Evolutionary conservation across 2,329 filamentous ascomycete species (phyloP), one percentile per base, ranked within the genome.

Genomic region (Ophiostoma quercus): DNA sequence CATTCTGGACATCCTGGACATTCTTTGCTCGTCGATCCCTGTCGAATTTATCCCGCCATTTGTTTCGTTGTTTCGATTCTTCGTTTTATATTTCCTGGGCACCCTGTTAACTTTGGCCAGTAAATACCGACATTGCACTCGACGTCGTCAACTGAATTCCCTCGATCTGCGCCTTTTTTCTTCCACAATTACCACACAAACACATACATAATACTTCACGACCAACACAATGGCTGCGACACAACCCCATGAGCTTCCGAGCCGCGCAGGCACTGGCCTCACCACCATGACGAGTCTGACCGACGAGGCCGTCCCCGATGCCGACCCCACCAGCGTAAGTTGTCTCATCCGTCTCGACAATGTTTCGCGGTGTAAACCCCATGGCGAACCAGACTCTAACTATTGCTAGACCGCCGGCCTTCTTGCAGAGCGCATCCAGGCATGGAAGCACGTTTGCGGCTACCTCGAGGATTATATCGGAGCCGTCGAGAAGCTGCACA

Each of bases 361-460:
- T 16, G 19, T 22, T 5, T 32, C n/a, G 22, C 11, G 14, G 6
- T 3, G 25, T 14, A 5, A 11, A 29, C 2, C 7, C 29, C 22
- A 29, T 16, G 29, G 14, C n/a, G 29, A 12, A 16, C 34, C 19
- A 47, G 43, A 60, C 19, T 16, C 16, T 22, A 41, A 9, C 32
- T 57, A 67, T 51, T 32, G 66, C 25, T 73, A 92, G 89, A 91
- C 90, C 29, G 88, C 90, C n/a, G 89, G 86, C 57, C 85, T 98
- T 67, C 89, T 99, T 73, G 85, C 90, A 69, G 92, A 98, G 82
- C 88, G 95, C 74, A 84, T 99, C 72, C 90, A 92, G 76, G 95
- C 95, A 66, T 99, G 93, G 93, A 98, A 97, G 79, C 94, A 98
- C 79, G 92, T 94, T 72, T 92, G 93, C 73, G 92, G 85, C 70